phyloP scores from a whole-genome alignment of 2,329 filamentous ascomycete species.

The Zymoseptoria pseudotritici region DNA sequence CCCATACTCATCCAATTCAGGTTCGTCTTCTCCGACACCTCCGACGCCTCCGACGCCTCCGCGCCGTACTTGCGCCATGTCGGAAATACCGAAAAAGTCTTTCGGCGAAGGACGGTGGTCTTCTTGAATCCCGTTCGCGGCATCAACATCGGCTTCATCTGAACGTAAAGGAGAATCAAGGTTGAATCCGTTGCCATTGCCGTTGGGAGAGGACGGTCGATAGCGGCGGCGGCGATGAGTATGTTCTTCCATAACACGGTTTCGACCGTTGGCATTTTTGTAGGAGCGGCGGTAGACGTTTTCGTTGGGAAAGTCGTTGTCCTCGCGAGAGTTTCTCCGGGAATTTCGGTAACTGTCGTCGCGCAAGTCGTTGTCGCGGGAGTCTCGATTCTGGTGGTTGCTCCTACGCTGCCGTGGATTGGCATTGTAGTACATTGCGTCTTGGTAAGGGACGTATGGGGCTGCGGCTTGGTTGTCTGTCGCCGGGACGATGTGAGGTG shows the following conservation, averaged over 20 bases:
- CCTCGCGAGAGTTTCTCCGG: neutral
- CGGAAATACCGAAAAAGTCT: neutral
- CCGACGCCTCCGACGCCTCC: neutral
- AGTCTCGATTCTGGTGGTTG: neutral
- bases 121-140: neutral
- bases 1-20: neutral
- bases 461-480: neutral
- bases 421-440: slow-evolving; percentile 6
- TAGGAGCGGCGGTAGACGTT: neutral
- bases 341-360: neutral
- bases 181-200: neutral
- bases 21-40: neutral
- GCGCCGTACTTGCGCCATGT: neutral
- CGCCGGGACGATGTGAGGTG: neutral
- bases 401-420: neutral
- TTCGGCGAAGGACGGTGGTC: neutral
- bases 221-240: neutral
- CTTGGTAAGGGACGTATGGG: slow-evolving; percentile 7
- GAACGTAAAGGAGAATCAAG: neutral
- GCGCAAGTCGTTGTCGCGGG: neutral
- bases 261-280: neutral
- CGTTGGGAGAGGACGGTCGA: neutral
- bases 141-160: neutral
- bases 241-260: neutral
- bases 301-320: neutral